Conservation (phyloP, 805 yeast genomes). For the Schizosaccharomyces japonicus region DNA sequence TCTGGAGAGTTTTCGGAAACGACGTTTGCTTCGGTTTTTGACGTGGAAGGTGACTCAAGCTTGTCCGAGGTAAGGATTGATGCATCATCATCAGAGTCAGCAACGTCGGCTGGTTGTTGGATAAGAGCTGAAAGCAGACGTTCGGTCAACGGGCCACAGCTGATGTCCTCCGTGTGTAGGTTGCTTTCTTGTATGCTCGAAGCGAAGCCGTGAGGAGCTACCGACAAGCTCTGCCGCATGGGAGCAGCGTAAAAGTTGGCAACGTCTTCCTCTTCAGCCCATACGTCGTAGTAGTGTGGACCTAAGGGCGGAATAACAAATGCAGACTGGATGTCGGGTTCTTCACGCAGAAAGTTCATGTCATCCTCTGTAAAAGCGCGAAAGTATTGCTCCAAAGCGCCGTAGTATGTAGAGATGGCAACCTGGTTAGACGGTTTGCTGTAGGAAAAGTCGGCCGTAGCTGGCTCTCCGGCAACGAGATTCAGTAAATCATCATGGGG, state of each 20-base stretch:
- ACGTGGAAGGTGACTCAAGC: constrained; percentile 3
- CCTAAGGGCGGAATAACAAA: constrained; percentile 61
- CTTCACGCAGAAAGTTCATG: constrained; percentile 40
- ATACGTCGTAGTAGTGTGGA: constrained; percentile 50
- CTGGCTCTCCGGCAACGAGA: constrained; percentile 44
- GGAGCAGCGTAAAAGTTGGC: constrained; percentile 3
- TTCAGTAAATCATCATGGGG: background rate
- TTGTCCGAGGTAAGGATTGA: constrained; percentile 7
- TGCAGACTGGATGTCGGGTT: constrained; percentile 22
- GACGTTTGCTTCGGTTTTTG: constrained; percentile 10
- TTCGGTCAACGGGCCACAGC: constrained; percentile 79
- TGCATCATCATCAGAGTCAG: constrained; percentile 8
- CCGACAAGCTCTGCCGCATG: constrained; percentile 13
- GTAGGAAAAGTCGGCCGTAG: constrained; percentile 63
- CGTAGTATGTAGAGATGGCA: constrained; percentile 66
- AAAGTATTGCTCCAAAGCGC: constrained; percentile 68
- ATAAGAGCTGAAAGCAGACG: constrained; percentile 57
- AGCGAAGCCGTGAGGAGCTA: constrained; percentile 34
- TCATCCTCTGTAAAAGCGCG: constrained; percentile 63
- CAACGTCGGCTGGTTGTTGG: too few species aligned
- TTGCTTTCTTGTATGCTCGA: constrained; percentile 33
- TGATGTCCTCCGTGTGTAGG: constrained; percentile 47
- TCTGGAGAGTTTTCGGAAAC: too few species aligned
- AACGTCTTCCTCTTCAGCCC: constrained; percentile 55
- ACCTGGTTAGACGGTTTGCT: constrained; percentile 76